Evolutionary conservation across 1,139 yeast species (phyloP).

Genomic region (Kodamaea ohmeri): DNA sequence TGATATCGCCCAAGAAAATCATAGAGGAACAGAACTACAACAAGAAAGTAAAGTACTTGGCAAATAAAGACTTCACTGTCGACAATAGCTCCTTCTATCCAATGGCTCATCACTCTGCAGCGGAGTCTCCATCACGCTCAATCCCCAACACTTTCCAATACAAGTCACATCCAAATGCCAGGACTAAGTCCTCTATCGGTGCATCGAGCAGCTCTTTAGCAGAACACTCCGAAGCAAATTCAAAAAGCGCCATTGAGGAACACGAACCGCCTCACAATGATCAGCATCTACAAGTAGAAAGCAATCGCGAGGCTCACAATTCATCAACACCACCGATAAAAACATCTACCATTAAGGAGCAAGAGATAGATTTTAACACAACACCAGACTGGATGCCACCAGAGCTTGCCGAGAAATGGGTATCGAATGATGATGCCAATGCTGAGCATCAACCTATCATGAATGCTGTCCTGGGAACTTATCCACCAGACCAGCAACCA

Average conservation of each 20-base stretch:
- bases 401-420: constrained; percentile 40
- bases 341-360: constrained; percentile 19
- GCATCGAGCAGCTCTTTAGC: constrained; percentile 4
- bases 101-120: not conserved
- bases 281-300: constrained; percentile 6
- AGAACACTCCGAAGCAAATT: not conserved
- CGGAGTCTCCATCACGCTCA: constrained; percentile 27
- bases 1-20: constrained; percentile 12
- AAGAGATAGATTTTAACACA: constrained; percentile 17
- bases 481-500: constrained; percentile 5
- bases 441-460: not conserved
- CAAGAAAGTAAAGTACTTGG: constrained; percentile 34
- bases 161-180: constrained; percentile 48
- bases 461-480: not conserved
- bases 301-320: constrained; percentile 8
- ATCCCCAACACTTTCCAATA: constrained; percentile 48
- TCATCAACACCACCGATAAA: constrained; percentile 15
- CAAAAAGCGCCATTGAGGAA: not conserved
- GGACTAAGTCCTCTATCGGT: constrained; percentile 34
- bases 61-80: constrained; percentile 33
- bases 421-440: constrained; percentile 5
- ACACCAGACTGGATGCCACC: constrained; percentile 50
- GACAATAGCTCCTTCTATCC: constrained; percentile 14
- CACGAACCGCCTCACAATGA: constrained; percentile 1
- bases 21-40: constrained; percentile 23